These are phyloP conservation scores for Symmetrospora coprosmae DNA, from an alignment of 768 basidiomycete genomes.

Conservation along the genomic window DNA sequence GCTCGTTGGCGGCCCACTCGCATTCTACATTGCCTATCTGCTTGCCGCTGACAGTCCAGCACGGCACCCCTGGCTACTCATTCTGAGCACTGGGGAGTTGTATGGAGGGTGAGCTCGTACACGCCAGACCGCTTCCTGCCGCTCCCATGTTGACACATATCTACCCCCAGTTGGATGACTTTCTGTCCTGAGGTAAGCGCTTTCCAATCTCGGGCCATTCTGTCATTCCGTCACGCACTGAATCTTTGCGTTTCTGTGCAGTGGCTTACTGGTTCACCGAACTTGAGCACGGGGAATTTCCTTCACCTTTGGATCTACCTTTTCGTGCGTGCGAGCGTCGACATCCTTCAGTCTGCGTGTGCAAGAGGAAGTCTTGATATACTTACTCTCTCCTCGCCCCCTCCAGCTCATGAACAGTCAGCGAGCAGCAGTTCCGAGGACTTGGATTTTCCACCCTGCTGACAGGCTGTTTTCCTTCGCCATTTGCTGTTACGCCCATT, in stretches of 20 bases:
- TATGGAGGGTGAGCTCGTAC: conserved; percentile 17
- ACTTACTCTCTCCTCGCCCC: too few species aligned
- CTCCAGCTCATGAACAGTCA: conserved; percentile 20
- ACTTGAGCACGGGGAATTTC: conserved; percentile 15
- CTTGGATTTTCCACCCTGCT: too few species aligned
- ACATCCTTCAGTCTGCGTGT: too few species aligned
- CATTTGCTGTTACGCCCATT: neutral
- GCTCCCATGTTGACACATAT: neutral
- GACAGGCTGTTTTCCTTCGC: neutral
- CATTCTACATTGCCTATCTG: conserved; percentile 13
- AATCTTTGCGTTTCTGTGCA: too few species aligned
- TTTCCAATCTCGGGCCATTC: neutral
- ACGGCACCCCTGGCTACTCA: conserved; percentile 17
- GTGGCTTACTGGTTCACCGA: conserved; percentile 19
- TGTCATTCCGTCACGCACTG: too few species aligned
- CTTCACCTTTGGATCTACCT: conserved; percentile 20
- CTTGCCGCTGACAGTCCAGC: neutral
- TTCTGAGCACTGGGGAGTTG: conserved; percentile 9
- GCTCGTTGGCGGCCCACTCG: conserved; percentile 14
- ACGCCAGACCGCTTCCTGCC: neutral
- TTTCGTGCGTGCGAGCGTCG: neutral
- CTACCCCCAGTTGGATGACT: conserved; percentile 10
- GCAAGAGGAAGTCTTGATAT: too few species aligned
- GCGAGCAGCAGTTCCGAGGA: too few species aligned
- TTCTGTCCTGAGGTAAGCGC: conserved; percentile 12